Percentiles rank a stretch among this genome's conserved stretches.
phyloP scores from a whole-genome alignment of 1,284 basidiomycete species.

The Salmacisia buchloeana region DNA sequence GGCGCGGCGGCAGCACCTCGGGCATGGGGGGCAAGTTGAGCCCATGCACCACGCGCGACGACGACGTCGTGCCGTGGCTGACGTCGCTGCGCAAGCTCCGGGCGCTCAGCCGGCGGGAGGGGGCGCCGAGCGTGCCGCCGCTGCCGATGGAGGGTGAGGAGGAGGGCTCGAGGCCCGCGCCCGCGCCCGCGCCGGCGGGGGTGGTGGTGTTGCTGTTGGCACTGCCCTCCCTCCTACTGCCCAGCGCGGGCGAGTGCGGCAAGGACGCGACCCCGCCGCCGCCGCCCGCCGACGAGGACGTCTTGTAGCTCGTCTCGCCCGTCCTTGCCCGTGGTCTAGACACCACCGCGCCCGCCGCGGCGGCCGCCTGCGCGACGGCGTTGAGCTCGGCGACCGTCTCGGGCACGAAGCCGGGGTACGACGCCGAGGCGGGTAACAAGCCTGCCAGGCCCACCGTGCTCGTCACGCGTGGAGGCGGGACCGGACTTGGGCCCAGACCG shows the following conservation, averaged over 20 bases:
- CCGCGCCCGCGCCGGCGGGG: too few species aligned
- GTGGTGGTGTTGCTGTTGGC: too few species aligned
- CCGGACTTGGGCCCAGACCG: not conserved
- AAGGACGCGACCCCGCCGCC: too few species aligned
- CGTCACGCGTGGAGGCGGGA: not conserved
- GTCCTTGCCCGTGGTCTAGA: too few species aligned
- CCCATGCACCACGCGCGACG: not conserved
- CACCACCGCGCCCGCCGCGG: too few species aligned
- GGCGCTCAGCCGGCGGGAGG: not conserved
- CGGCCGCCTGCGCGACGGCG: not conserved
- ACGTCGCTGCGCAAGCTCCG: not conserved
- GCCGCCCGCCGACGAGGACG: too few species aligned
- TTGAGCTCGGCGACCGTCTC: not conserved
- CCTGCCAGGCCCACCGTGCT: not conserved
- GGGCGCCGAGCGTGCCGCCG: not conserved
- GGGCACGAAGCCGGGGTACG: not conserved
- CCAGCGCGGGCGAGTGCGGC: too few species aligned
- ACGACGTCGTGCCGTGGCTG: not conserved
- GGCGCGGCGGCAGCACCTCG: not conserved
- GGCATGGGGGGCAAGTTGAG: constrained; percentile 5
- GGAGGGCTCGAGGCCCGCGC: too few species aligned
- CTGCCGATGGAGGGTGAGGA: not conserved
- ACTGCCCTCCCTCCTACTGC: too few species aligned
- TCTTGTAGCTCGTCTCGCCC: not conserved
- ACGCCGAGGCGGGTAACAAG: not conserved